Evolutionary conservation across 805 yeast species (phyloP).

Genomic region (Yamadazyma kitorensis): DNA sequence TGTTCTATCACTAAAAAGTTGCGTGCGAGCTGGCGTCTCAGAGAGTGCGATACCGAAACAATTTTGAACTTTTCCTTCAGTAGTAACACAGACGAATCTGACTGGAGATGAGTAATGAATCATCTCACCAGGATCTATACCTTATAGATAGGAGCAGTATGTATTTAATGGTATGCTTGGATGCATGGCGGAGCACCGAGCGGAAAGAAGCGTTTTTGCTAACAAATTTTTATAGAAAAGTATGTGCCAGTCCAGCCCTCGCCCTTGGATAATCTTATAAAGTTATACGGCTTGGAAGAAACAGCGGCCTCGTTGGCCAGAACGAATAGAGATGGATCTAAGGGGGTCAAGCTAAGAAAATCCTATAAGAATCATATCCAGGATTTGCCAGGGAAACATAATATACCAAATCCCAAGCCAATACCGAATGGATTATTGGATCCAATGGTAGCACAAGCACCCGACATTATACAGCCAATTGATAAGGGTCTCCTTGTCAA

Average conservation of each 20-base stretch:
- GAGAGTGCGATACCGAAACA: too few species aligned
- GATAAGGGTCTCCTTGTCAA: conserved; percentile 47
- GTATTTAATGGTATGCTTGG: conserved; percentile 1
- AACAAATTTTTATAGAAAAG: conserved; percentile 10
- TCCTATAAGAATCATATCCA: conserved; percentile 90
- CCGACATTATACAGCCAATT: conserved; percentile 47
- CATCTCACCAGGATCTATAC: conserved; percentile 5
- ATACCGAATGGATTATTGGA: conserved; percentile 35
- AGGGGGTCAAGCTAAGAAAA: conserved; percentile 89
- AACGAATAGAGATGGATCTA: conserved; percentile 81
- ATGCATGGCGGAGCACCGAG: too few species aligned
- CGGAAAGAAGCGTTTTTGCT: neutral
- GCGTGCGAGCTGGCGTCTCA: too few species aligned
- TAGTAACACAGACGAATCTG: too few species aligned
- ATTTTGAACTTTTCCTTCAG: too few species aligned
- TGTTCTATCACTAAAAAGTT: too few species aligned
- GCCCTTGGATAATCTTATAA: conserved; percentile 69
- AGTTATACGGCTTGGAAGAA: conserved; percentile 62
- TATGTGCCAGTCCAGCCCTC: conserved; percentile 52
- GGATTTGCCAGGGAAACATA: conserved; percentile 80
- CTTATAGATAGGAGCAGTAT: conserved; percentile 6
- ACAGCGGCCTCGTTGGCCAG: conserved; percentile 83
- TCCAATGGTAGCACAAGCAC: conserved; percentile 34
- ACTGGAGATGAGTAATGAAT: neutral
- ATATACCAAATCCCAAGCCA: conserved; percentile 49